Percentiles rank a stretch among this genome's conserved stretches.
Evolutionary conservation across 768 basidiomycete species (phyloP).

Genomic region (Cyclocybe cylindracea): DNA sequence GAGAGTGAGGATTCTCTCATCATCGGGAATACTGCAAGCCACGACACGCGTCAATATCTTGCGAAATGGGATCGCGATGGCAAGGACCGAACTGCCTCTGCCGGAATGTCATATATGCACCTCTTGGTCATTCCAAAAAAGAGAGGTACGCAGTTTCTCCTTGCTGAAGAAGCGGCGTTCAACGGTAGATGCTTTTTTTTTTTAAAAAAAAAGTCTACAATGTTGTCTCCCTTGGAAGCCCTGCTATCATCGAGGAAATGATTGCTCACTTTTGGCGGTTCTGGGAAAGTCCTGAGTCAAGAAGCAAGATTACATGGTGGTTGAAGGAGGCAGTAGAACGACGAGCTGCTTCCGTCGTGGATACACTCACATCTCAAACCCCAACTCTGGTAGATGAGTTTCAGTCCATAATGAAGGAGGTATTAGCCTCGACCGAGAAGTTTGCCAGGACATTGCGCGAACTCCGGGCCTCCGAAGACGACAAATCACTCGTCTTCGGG

Average conservation of each 20-base stretch:
- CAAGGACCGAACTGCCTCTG: constrained; percentile 8
- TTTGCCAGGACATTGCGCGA: not conserved
- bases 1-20: constrained; percentile 4
- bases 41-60: constrained; percentile 9
- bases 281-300: constrained; percentile 4
- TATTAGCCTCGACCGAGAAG: not conserved
- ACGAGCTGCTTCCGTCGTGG: not conserved
- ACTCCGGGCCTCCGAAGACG: not conserved
- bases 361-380: constrained; percentile 2
- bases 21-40: constrained; percentile 10
- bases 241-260: constrained; percentile 8
- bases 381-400: constrained; percentile 2
- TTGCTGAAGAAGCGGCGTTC: not conserved
- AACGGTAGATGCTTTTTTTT: not conserved
- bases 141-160: constrained; percentile 1
- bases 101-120: constrained; percentile 12
- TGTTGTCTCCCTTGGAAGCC: constrained; percentile 2
- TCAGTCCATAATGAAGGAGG: not conserved
- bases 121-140: constrained; percentile 9
- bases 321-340: constrained; percentile 3
- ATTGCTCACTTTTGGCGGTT: constrained; percentile 1
- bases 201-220: constrained; percentile 4
- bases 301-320: constrained; percentile 5
- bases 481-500: not conserved
- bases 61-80: constrained; percentile 11